Evolutionary conservation across 2,329 filamentous ascomycete genomes (phyloP).

Genomic region (Aspergillus flavus): DNA sequence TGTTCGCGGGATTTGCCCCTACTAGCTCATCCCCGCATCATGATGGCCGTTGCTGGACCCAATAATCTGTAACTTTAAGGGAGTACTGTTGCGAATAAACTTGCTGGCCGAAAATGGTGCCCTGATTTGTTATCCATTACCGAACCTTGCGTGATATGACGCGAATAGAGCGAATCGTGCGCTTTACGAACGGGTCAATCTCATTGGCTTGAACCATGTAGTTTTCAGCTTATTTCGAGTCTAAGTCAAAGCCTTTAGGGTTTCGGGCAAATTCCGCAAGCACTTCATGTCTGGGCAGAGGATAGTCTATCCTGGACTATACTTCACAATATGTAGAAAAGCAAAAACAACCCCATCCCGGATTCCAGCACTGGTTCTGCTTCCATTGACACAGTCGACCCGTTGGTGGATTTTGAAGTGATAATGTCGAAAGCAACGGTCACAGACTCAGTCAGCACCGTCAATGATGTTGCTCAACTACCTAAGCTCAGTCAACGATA

Average conservation of each 20-base stretch:
- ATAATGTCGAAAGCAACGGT: not conserved
- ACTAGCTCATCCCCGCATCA: not conserved
- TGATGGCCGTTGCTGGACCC: not conserved
- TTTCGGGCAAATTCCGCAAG: not conserved
- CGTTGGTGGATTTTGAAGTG: not conserved
- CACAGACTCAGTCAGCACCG: not conserved
- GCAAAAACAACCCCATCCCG: not conserved
- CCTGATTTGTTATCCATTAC: not conserved
- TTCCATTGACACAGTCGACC: not conserved
- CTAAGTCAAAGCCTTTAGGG: not conserved
- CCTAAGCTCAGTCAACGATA: slow-evolving; percentile 40
- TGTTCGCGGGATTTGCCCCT: not conserved
- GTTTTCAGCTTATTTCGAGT: not conserved
- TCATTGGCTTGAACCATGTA: not conserved
- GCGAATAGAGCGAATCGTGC: not conserved
- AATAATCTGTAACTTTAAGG: not conserved
- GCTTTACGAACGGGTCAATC: not conserved
- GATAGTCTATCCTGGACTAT: not conserved
- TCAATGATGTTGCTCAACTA: not conserved
- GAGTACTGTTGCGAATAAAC: not conserved
- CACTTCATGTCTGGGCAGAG: not conserved
- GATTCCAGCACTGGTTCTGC: not conserved
- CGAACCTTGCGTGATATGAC: slow-evolving; percentile 1
- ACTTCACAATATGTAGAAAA: not conserved
- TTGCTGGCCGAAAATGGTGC: not conserved